Evolutionary conservation across 139 green algal species (phyloP).

Genomic region (Tetratostichococcus sp.): DNA sequence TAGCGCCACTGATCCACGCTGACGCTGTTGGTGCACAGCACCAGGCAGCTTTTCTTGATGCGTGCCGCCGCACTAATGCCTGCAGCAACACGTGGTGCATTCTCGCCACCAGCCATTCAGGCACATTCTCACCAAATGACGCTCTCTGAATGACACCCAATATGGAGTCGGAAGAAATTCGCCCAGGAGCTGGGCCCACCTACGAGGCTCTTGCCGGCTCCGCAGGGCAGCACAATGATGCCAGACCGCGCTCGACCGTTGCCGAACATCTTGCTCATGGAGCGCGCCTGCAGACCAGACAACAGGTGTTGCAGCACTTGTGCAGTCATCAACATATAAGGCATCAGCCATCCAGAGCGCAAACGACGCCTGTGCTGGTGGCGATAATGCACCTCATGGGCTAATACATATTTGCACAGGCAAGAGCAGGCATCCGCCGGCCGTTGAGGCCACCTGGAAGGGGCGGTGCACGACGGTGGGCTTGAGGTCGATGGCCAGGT

Average conservation of each 20-base stretch:
- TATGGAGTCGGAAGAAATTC: too few species aligned
- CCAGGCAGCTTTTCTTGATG: conserved; percentile 85
- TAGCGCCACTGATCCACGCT: conserved; percentile 95
- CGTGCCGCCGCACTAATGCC: conserved; percentile 82
- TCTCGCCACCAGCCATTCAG: too few species aligned
- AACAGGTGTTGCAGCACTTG: conserved; percentile 30
- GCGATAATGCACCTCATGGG: too few species aligned
- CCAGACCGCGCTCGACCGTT: conserved; percentile 86
- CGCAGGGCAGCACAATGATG: conserved; percentile 98
- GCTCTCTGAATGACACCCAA: too few species aligned
- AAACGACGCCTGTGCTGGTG: too few species aligned
- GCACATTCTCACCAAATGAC: too few species aligned
- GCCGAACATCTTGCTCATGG: conserved; percentile 97
- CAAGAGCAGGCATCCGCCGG: too few species aligned
- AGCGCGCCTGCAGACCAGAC: conserved; percentile 81
- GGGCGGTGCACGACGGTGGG: conserved; percentile 78
- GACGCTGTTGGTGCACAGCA: conserved; percentile 76
- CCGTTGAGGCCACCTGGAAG: conserved; percentile 69
- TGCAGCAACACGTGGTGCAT: conserved; percentile 13
- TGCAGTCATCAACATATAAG: too few species aligned
- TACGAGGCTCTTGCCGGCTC: conserved; percentile 91
- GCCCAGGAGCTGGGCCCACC: too few species aligned
- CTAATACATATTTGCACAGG: too few species aligned
- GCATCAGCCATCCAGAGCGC: too few species aligned
- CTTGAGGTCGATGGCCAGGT: conserved; percentile 85